These are phyloP conservation scores for Stentor coeruleus DNA, from an alignment of 73 alveolate genomes.

Conservation along the genomic window DNA sequence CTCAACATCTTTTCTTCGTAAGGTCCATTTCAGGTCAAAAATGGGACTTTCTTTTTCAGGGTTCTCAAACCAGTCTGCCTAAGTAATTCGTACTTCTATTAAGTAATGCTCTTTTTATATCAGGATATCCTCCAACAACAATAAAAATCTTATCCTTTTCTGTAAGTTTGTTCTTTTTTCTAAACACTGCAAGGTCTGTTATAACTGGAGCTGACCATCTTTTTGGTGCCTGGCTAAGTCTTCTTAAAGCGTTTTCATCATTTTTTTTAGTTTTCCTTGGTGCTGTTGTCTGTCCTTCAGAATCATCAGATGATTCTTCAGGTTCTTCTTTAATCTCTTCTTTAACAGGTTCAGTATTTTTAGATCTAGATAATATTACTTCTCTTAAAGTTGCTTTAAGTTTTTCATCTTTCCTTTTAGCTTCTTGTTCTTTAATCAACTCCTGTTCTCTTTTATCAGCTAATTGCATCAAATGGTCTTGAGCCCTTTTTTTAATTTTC, in stretches of 20 bases:
- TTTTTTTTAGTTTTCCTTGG: background rate
- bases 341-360: background rate
- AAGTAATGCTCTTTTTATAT: slow-evolving; percentile 67
- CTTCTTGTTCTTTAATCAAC: slow-evolving; percentile 34
- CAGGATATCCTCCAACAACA: slow-evolving; percentile 83
- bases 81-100: slow-evolving; percentile 71
- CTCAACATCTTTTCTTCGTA: slow-evolving; percentile 82
- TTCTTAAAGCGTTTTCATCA: background rate
- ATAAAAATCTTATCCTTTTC: slow-evolving; percentile 54
- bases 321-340: background rate
- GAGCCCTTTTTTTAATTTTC: slow-evolving; percentile 42
- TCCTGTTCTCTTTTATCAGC: slow-evolving; percentile 21
- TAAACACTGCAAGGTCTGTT: slow-evolving; percentile 44
- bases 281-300: too few relatives aligned
- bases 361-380: background rate
- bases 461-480: slow-evolving; percentile 44
- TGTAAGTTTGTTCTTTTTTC: slow-evolving; percentile 46
- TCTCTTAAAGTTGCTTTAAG: slow-evolving; percentile 32
- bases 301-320: background rate
- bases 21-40: slow-evolving; percentile 81
- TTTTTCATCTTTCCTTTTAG: slow-evolving; percentile 10
- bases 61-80: slow-evolving; percentile 82
- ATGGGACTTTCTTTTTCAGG: slow-evolving; percentile 80
- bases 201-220: slow-evolving; percentile 30
- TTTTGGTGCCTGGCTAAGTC: slow-evolving; percentile 19